Conservation (phyloP, 1,284 basidiomycete species). For the Leccinum huronense region DNA sequence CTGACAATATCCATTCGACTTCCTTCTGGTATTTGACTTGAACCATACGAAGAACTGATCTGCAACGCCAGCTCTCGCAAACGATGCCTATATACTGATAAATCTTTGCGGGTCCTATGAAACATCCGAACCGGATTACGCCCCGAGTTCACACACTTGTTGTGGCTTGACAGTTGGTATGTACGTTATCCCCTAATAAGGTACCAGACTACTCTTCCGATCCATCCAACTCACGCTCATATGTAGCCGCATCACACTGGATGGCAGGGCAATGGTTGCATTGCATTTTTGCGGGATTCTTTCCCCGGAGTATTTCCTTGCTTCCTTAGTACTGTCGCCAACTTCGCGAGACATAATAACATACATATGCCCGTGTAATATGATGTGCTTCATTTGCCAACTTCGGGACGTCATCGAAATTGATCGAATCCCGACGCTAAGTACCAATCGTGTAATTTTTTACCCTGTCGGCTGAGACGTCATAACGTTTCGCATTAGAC, state of each 20-base stretch:
- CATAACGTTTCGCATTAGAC: neutral
- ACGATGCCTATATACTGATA: neutral
- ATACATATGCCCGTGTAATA: neutral
- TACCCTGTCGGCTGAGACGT: neutral
- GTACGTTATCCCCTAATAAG: neutral
- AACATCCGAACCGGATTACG: neutral
- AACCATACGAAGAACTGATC: neutral
- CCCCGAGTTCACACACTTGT: conserved; percentile 9
- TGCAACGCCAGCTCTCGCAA: neutral
- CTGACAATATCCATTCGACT: neutral
- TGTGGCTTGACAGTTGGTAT: neutral
- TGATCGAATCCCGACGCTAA: neutral
- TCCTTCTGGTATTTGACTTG: neutral
- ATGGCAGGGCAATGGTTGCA: neutral
- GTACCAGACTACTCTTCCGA: neutral
- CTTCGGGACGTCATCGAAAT: neutral
- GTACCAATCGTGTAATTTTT: neutral
- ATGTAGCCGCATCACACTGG: neutral
- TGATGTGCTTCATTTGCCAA: neutral
- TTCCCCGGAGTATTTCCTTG: neutral
- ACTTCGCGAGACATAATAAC: neutral
- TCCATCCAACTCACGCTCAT: neutral
- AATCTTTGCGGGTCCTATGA: neutral
- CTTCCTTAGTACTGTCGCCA: neutral
- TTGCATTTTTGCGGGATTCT: neutral